A percentile compares a stretch with the other conserved stretches of the same genome.
These are phyloP conservation scores for Euphrasia confusa DNA, from an alignment of 257 asterid genomes.

Conservation along the genomic window DNA sequence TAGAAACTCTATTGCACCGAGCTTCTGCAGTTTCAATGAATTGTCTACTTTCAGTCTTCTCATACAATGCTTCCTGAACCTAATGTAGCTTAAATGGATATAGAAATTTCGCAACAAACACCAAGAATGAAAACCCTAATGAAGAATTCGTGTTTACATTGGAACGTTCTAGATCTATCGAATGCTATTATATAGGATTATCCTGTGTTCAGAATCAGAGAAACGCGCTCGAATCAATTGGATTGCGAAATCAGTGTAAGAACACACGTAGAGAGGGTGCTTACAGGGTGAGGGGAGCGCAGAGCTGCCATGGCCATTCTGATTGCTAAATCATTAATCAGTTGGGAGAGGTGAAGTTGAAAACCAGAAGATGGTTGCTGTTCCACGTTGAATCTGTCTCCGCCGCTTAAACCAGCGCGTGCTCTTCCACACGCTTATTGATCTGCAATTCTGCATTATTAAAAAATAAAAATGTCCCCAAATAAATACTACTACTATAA, in stretches of 20 bases:
- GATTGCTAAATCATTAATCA: not conserved
- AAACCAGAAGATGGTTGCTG: slow-evolving; percentile 13
- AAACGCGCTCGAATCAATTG: not conserved
- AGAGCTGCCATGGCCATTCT: slow-evolving; percentile 13
- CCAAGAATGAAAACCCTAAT: not conserved
- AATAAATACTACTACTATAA: too few relatives aligned
- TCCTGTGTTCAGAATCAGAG: slow-evolving; percentile 5
- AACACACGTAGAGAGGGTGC: slow-evolving; percentile 2
- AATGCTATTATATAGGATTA: not conserved
- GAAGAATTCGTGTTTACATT: not conserved
- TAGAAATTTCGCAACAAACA: slow-evolving; percentile 3
- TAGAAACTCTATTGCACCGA: slow-evolving; percentile 35
- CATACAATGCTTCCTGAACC: slow-evolving; percentile 1
- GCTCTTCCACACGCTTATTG: not conserved
- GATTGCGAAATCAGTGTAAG: not conserved
- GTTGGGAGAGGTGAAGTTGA: slow-evolving; percentile 11
- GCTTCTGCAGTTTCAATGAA: slow-evolving; percentile 36
- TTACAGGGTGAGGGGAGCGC: slow-evolving; percentile 29
- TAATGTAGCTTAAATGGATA: slow-evolving; percentile 2
- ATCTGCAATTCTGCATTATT: too few relatives aligned
- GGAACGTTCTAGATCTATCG: not conserved
- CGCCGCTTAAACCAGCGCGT: slow-evolving; percentile 21
- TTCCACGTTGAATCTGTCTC: slow-evolving; percentile 29
- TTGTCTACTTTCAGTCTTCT: not conserved
- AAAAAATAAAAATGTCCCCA: too few relatives aligned